Conservation (phyloP, 305 asterid species). For the Fraxinus sp. region DNA sequence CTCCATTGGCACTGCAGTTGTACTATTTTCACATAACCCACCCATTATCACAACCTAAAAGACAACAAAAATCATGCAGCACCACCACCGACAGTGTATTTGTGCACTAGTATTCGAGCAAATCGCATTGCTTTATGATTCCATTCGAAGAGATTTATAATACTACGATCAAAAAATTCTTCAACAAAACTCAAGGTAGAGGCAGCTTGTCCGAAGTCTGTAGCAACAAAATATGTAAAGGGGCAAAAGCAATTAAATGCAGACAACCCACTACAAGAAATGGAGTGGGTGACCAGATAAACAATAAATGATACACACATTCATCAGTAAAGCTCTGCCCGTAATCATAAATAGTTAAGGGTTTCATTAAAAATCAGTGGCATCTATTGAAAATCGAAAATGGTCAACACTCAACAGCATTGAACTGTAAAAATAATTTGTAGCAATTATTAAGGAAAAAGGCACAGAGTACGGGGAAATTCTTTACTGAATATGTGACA, state of each 20-base stretch:
- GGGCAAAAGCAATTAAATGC: background rate
- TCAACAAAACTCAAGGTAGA: conserved; percentile 1
- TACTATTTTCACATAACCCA: background rate
- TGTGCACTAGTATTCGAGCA: background rate
- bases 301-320: background rate
- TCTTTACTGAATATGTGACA: too few species aligned
- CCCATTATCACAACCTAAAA: background rate
- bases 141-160: background rate
- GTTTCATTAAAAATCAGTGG: background rate
- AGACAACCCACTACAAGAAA: background rate
- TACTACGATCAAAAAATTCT: background rate
- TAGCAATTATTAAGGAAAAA: background rate
- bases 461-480: too few species aligned
- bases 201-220: background rate
- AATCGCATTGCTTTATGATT: background rate
- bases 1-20: conserved; percentile 29
- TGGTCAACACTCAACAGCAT: background rate
- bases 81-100: background rate
- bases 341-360: background rate
- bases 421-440: background rate
- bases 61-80: background rate
- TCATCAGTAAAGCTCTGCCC: background rate
- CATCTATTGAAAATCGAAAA: background rate
- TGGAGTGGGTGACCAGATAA: conserved; percentile 4
- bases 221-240: background rate